These are phyloP conservation scores for Hymenoscyphus albidus DNA, from an alignment of 2,329 filamentous ascomycete genomes.

Conservation along the genomic window DNA sequence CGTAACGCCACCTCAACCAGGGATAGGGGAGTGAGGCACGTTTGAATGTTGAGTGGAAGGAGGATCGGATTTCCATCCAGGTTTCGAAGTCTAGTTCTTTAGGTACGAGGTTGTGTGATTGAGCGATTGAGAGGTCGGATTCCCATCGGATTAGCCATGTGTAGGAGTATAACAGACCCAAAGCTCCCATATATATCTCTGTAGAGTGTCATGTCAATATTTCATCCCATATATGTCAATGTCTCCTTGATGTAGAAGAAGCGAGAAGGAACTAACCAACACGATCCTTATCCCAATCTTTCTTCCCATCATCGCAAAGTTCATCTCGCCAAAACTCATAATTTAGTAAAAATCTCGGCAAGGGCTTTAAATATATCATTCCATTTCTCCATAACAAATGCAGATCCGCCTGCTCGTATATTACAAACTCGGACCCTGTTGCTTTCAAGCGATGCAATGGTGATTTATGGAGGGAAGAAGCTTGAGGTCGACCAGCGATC, in stretches of 20 bases:
- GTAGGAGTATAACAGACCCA: constrained; percentile 37
- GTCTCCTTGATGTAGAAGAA: not conserved
- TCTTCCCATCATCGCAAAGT: constrained; percentile 9
- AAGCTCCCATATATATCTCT: constrained; percentile 15
- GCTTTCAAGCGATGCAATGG: constrained; percentile 34
- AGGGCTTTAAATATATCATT: constrained; percentile 36
- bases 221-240: not conserved
- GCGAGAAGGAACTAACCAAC: not conserved
- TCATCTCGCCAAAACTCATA: constrained; percentile 27
- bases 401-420: constrained; percentile 36
- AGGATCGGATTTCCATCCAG: constrained; percentile 29
- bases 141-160: constrained; percentile 33
- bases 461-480: constrained; percentile 6
- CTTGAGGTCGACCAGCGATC: constrained; percentile 15
- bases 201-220: constrained; percentile 2
- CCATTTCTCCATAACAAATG: constrained; percentile 35
- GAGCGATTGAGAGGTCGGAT: constrained; percentile 38
- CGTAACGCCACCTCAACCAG: constrained; percentile 30
- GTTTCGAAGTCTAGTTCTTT: constrained; percentile 11
- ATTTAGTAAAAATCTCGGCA: constrained; percentile 33
- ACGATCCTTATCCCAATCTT: not conserved
- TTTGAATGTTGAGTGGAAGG: constrained; percentile 15
- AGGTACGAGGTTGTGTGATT: constrained; percentile 31
- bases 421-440: constrained; percentile 31
- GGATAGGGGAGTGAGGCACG: constrained; percentile 19